These are phyloP conservation scores for Penicillium sp. DNA, from an alignment of 2,329 filamentous ascomycete species.

Conservation along the genomic window DNA sequence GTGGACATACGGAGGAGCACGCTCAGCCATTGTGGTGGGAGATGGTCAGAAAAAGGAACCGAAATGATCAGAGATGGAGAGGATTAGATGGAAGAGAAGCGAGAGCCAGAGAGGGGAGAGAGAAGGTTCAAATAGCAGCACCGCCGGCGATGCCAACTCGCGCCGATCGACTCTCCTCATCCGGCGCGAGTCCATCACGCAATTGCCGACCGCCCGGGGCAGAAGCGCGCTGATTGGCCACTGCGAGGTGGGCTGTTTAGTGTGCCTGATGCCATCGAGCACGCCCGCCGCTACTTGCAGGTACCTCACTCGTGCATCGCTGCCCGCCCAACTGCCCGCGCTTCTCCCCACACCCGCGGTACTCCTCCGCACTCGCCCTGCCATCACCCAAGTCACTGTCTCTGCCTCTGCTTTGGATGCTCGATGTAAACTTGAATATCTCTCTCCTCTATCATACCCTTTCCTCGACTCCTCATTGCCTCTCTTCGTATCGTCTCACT, in stretches of 20 bases:
- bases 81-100: conserved; percentile 4
- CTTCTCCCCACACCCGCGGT: no score
- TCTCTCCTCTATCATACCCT: background rate
- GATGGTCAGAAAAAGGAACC: background rate
- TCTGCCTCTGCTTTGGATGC: no score
- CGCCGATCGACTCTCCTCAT: conserved; percentile 20
- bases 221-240: conserved; percentile 31
- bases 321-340: no score
- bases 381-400: no score
- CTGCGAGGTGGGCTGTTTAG: conserved; percentile 28
- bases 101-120: conserved; percentile 3
- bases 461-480: background rate
- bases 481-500: conserved; percentile 1
- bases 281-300: background rate
- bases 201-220: conserved; percentile 34
- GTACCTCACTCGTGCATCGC: background rate
- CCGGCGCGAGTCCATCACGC: conserved; percentile 32
- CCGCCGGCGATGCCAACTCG: no score
- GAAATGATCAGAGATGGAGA: background rate
- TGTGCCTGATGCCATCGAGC: conserved; percentile 12
- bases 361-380: no score
- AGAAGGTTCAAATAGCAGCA: conserved; percentile 17
- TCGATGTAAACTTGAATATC: background rate
- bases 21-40: conserved; percentile 42
- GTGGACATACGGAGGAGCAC: conserved; percentile 45